Base-by-base conservation (phyloP, 306 rosid genomes). In the Spatholobus suberectus region DNA sequence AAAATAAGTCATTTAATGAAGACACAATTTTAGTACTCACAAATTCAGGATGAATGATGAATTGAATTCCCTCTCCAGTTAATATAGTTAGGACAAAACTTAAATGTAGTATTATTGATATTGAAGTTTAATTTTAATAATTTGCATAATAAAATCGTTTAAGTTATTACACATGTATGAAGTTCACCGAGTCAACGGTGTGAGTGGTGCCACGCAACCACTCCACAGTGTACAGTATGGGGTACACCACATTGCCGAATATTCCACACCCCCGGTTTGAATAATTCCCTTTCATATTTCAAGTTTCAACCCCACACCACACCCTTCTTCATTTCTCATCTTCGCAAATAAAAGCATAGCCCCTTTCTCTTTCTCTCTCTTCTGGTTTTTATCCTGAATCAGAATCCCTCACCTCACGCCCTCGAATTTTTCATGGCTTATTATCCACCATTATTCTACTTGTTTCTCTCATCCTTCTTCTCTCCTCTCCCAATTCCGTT, bases 341-440 rank as follows among this genome's bases (percentile, higher is more conserved):
- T 44, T 62, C 70, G 2, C 43, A 62, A 6, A 15, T 62, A 62
- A 62, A 62, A 29, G 11, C 40, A 14, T 29, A 62, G 12, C 21
- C 0, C 8, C n/a, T 24, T 40, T 21, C 38, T 26, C 29, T 4
- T 5, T 18, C 44, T 23, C 61, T 61, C 61, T 29, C 17, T 23
- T 41, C 18, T 68, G n/a, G 6, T 24, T 11, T 5, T 61, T 2
- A 20, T 52, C 41, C 26, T 3, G 67, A 29, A 18, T 46, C 63
- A 76, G 8, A 78, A 61, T 27, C 47, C 71, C 74, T 72, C 68
- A 12, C 10, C 51, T 11, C 49, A 4, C 29, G 43, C 37, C 59
- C 70, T 72, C 10, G 29, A 62, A 80, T 38, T 84, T 29, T 92
- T 90, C 84, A 94, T 94, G 98, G 98, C 91, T 84, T 61, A 40